Conservation (phyloP, 495 filamentous ascomycete species). For the Hypoxylon fuscum region DNA sequence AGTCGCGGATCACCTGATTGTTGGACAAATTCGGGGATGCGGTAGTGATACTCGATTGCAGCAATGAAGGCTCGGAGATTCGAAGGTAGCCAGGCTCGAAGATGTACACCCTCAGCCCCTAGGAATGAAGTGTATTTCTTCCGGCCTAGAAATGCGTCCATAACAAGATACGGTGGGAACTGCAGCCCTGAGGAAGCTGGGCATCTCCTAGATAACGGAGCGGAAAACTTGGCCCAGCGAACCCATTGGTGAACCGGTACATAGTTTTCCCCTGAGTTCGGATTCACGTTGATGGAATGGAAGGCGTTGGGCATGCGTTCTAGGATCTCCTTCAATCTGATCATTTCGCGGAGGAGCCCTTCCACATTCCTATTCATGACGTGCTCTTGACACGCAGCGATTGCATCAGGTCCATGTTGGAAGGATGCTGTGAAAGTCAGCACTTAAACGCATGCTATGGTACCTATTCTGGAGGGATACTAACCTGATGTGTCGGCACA, state of each 20-base stretch:
- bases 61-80: constrained; percentile 62
- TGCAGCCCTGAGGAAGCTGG: constrained; percentile 62
- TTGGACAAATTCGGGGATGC: constrained; percentile 59
- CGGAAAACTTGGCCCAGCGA: constrained; percentile 59
- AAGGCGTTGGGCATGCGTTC: constrained; percentile 62
- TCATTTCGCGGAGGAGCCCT: constrained; percentile 56
- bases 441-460: constrained; percentile 1
- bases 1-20: constrained; percentile 55
- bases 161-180: constrained; percentile 59
- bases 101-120: constrained; percentile 57
- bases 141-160: constrained; percentile 62
- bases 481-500: constrained; percentile 53
- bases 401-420: constrained; percentile 55
- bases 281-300: constrained; percentile 62
- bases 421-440: constrained; percentile 48
- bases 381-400: constrained; percentile 61
- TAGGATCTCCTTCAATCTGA: constrained; percentile 59
- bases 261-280: constrained; percentile 57
- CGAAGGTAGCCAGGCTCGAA: constrained; percentile 59
- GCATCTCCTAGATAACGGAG: constrained; percentile 59
- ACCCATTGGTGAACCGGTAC: constrained; percentile 54
- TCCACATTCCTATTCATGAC: constrained; percentile 61
- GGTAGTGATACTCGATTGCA: constrained; percentile 60
- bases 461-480: background rate
- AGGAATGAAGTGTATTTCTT: constrained; percentile 60